A percentile compares a stretch with the other conserved stretches of the same genome.
Conservation (phyloP, 2,329 filamentous ascomycete species). For the Colletotrichum sp. region DNA sequence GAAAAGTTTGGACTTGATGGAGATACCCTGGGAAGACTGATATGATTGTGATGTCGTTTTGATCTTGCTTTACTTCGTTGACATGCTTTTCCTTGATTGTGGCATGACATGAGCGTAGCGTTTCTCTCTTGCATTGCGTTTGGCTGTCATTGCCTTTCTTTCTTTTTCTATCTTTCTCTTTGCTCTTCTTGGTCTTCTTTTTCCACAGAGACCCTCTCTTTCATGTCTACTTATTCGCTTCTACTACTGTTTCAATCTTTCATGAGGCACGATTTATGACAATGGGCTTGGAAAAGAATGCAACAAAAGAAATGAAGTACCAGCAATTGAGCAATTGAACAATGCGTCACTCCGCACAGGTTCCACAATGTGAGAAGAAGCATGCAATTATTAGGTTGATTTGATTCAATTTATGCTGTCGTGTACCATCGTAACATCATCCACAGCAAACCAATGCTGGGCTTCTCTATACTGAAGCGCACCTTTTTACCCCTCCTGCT, state of each 20-base stretch:
- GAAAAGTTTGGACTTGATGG: not conserved
- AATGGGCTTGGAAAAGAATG: not conserved
- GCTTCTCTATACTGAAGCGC: constrained; percentile 19
- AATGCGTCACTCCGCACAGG: not conserved
- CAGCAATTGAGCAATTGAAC: not conserved
- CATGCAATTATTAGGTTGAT: constrained; percentile 6
- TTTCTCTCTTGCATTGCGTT: not conserved
- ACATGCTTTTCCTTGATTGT: not conserved
- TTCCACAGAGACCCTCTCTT: not conserved
- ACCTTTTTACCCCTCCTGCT: not conserved
- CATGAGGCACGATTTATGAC: not conserved
- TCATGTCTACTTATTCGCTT: not conserved
- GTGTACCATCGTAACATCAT: constrained; percentile 21
- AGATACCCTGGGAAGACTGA: not conserved
- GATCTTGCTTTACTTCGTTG: not conserved
- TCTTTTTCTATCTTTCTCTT: not conserved
- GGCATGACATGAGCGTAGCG: not conserved
- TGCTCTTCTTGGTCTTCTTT: not conserved
- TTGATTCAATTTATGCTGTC: constrained; percentile 21
- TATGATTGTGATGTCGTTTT: not conserved
- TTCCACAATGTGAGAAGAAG: not conserved
- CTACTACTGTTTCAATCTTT: not conserved
- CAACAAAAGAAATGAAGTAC: not conserved
- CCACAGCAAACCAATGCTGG: constrained; percentile 1
- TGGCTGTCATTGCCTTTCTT: not conserved